phyloP scores from a whole-genome alignment of 441 rosid species.

The Syzygium malaccense region DNA sequence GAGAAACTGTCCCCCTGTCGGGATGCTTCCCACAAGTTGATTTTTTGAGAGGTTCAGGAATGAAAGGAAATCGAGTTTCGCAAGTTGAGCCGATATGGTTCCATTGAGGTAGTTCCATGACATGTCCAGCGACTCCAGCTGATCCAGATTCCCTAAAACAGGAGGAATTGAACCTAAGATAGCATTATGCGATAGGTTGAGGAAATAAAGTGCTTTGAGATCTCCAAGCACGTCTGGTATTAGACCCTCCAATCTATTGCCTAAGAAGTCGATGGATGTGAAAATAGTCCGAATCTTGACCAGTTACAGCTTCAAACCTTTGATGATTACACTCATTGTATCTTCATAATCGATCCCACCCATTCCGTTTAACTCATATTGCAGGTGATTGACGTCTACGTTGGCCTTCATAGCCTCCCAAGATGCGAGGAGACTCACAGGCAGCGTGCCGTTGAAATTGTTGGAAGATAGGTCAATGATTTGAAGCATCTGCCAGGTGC shows the following conservation, averaged over 20 bases:
- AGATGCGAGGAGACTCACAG: rapidly evolving
- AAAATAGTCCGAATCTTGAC: neutral
- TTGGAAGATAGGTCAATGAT: neutral
- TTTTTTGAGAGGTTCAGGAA: neutral
- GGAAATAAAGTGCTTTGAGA: neutral
- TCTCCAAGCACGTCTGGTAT: neutral
- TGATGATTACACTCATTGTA: rapidly evolving
- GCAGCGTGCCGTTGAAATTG: neutral
- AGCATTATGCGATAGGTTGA: neutral
- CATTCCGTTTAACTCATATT: neutral
- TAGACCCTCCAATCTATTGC: neutral
- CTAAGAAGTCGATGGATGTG: neutral
- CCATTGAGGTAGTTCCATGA: neutral
- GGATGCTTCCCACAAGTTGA: neutral
- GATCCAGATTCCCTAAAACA: rapidly evolving
- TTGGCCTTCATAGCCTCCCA: neutral
- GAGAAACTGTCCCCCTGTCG: neutral
- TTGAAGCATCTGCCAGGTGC: neutral
- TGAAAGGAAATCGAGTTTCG: neutral
- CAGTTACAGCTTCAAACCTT: neutral
- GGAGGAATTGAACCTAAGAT: neutral
- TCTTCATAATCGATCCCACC: neutral
- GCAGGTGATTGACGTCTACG: neutral
- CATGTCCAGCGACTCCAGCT: neutral
- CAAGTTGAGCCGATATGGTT: neutral